Percentiles rank a stretch among this genome's conserved stretches.
These are phyloP conservation scores for Lolium rigidum DNA, from an alignment of 176 grass and related monocot species.

Conservation along the genomic window DNA sequence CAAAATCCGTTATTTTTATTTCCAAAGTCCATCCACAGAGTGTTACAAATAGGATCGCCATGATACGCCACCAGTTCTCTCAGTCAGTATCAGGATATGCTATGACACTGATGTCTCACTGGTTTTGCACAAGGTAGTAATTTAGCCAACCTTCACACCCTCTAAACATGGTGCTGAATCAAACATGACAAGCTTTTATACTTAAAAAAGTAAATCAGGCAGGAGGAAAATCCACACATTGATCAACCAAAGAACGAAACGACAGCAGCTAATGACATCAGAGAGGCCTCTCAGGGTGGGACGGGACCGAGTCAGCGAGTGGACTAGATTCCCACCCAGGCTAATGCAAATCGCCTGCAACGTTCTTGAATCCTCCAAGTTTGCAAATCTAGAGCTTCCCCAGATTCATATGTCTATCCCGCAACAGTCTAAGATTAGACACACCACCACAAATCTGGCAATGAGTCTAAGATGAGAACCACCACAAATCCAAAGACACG, in stretches of 20 bases:
- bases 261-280: neutral
- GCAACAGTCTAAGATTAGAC: neutral
- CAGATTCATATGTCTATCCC: neutral
- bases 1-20: neutral
- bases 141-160: neutral
- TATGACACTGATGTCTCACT: neutral
- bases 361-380: neutral
- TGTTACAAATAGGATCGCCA: neutral
- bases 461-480: neutral
- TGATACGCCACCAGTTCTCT: neutral
- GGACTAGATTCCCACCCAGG: neutral
- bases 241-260: slow-evolving; percentile 1
- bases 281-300: neutral
- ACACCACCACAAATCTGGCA: neutral
- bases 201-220: neutral
- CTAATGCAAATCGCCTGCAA: neutral
- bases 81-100: neutral
- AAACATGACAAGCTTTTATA: neutral
- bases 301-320: neutral
- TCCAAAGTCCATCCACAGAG: neutral
- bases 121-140: neutral
- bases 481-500: neutral
- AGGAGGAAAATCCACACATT: neutral
- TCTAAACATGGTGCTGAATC: neutral
- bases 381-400: slow-evolving; percentile 4